phyloP scores from a whole-genome alignment of 140 eudicot species.

The Flaveria floridana region DNA sequence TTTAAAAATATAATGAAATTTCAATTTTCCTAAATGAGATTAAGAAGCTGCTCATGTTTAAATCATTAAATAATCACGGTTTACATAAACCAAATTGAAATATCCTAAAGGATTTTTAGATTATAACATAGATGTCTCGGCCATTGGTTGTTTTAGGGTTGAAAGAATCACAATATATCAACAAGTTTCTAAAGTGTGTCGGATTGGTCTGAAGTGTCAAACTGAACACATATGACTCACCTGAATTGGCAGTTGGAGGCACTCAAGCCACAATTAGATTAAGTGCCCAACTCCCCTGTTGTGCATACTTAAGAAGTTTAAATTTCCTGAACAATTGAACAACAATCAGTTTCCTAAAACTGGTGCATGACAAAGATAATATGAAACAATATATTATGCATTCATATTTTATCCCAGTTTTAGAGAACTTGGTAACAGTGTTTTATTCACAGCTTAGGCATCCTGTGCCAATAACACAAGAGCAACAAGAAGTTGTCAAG shows the following conservation, averaged over 20 bases:
- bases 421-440: constrained; percentile 12
- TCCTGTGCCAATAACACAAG: constrained; percentile 2
- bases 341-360: constrained; percentile 46
- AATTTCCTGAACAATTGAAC: constrained; percentile 78
- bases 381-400: constrained; percentile 28
- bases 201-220: constrained; percentile 34
- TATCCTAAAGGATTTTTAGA: constrained; percentile 15
- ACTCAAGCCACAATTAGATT: constrained; percentile 76
- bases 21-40: constrained; percentile 1
- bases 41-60: constrained; percentile 2
- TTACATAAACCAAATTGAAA: neutral
- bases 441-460: constrained; percentile 19
- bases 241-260: constrained; percentile 87
- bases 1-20: constrained; percentile 17
- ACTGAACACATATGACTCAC: constrained; percentile 54
- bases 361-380: constrained; percentile 33
- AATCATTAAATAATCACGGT: constrained; percentile 10
- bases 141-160: constrained; percentile 16
- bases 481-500: constrained; percentile 11
- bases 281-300: constrained; percentile 77
- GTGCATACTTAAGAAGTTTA: constrained; percentile 49
- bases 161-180: neutral
- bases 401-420: constrained; percentile 33
- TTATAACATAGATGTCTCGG: neutral
- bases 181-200: constrained; percentile 20